Evolutionary conservation across 768 basidiomycete species (phyloP).

Genomic region (Auricularia cornea): DNA sequence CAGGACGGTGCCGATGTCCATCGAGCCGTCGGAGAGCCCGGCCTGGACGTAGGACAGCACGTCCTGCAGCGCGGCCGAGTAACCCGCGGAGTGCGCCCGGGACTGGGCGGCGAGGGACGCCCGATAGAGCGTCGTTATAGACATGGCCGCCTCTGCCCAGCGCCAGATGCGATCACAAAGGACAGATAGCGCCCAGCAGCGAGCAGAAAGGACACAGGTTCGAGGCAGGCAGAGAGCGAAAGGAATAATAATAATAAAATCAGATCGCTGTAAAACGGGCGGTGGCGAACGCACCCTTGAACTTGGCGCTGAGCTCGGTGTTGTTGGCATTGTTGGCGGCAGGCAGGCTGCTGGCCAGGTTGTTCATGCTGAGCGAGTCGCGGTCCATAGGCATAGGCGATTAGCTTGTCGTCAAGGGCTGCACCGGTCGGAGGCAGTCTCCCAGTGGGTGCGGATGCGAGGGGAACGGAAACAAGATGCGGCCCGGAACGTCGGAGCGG

Average conservation of each 20-base stretch:
- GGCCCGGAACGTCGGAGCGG: too few species aligned
- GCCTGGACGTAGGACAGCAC: constrained; percentile 76
- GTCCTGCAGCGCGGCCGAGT: constrained; percentile 72
- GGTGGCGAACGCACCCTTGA: constrained; percentile 47
- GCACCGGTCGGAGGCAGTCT: too few species aligned
- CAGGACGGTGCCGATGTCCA: constrained; percentile 74
- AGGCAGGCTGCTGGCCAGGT: constrained; percentile 68
- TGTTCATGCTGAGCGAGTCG: constrained; percentile 72
- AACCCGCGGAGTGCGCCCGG: constrained; percentile 72
- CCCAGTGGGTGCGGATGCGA: too few species aligned
- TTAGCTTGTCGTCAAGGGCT: too few species aligned
- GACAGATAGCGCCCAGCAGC: not conserved
- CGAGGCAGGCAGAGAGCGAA: too few species aligned
- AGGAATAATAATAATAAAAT: too few species aligned
- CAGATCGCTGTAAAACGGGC: not conserved
- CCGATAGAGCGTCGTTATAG: constrained; percentile 77
- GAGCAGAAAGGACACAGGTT: too few species aligned
- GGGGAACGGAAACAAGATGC: too few species aligned
- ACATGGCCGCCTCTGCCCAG: constrained; percentile 63
- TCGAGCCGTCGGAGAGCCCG: constrained; percentile 48
- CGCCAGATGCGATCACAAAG: constrained; percentile 2
- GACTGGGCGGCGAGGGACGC: constrained; percentile 71
- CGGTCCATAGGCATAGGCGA: too few species aligned
- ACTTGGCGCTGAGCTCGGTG: constrained; percentile 72
- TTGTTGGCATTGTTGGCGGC: constrained; percentile 63